Evolutionary conservation across 2,329 filamentous ascomycete species (phyloP).

Genomic region (Dactylellina drechsleri): DNA sequence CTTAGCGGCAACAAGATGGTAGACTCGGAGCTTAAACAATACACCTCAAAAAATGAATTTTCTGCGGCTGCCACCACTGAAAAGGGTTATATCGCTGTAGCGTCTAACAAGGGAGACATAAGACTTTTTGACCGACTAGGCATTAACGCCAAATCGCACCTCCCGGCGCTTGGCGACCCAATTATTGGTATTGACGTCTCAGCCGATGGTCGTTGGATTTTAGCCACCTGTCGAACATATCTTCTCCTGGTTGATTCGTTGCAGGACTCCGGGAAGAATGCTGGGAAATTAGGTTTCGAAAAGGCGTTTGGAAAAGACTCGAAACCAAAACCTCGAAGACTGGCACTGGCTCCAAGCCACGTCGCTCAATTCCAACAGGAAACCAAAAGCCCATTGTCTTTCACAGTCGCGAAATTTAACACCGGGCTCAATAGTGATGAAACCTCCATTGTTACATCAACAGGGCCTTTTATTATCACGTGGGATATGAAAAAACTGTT

Average conservation of each 20-base stretch:
- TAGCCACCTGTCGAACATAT: constrained; percentile 93
- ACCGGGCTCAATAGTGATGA: constrained; percentile 82
- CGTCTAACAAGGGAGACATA: constrained; percentile 97
- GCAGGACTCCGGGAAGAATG: constrained; percentile 93
- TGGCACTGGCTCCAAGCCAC: constrained; percentile 88
- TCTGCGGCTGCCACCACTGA: constrained; percentile 93
- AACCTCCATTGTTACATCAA: constrained; percentile 95
- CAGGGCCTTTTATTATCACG: constrained; percentile 94
- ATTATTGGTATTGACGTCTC: constrained; percentile 96
- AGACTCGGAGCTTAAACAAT: constrained; percentile 92
- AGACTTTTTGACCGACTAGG: constrained; percentile 95
- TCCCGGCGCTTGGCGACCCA: constrained; percentile 91
- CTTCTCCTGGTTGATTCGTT: constrained; percentile 90
- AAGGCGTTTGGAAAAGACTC: constrained; percentile 89
- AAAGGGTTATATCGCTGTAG: constrained; percentile 95
- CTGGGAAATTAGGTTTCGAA: constrained; percentile 97
- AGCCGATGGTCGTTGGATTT: constrained; percentile 92
- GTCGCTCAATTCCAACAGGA: constrained; percentile 98
- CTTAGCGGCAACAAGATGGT: constrained; percentile 91
- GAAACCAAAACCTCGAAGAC: constrained; percentile 90
- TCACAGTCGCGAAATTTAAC: constrained; percentile 94
- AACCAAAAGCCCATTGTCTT: constrained; percentile 83
- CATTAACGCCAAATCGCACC: constrained; percentile 96
- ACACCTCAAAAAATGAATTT: constrained; percentile 96
- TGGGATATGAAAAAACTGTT: constrained; percentile 95